Percentiles rank a stretch among this genome's conserved stretches.
These are phyloP conservation scores for Penicillium sp. DNA, from an alignment of 2,329 filamentous ascomycete species.

Conservation along the genomic window DNA sequence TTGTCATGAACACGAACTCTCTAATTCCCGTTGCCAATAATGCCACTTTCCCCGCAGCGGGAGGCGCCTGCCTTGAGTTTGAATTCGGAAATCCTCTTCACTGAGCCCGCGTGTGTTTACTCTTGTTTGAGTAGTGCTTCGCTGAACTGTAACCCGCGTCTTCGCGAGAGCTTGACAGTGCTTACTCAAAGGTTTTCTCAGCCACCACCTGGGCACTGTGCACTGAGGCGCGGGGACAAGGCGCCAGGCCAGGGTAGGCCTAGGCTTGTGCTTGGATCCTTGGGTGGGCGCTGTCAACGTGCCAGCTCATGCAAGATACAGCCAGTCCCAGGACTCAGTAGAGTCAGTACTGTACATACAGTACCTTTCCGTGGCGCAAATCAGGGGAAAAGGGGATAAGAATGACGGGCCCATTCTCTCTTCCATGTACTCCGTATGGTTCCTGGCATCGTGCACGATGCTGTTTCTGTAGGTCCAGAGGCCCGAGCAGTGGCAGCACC, in stretches of 20 bases:
- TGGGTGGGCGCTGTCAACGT: neutral
- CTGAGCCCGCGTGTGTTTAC: neutral
- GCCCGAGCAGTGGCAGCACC: neutral
- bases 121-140: too few species aligned
- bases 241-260: neutral
- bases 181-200: conserved; percentile 17
- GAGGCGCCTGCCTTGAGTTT: conserved; percentile 9
- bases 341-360: neutral
- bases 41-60: conserved; percentile 16
- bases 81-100: neutral
- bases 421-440: conserved; percentile 2
- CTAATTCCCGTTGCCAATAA: neutral
- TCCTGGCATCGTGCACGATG: conserved; percentile 3
- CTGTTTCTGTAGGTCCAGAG: neutral
- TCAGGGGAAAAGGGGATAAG: neutral
- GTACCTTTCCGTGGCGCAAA: neutral
- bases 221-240: neutral
- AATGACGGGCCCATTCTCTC: neutral
- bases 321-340: too few species aligned
- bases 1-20: neutral
- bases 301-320: neutral
- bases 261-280: conserved; percentile 4
- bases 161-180: conserved; percentile 19
- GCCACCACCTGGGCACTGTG: neutral
- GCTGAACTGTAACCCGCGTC: too few species aligned